A percentile compares a stretch with the other conserved stretches of the same genome.
Evolutionary conservation across 495 filamentous ascomycete species (phyloP).

Genomic region (Coniosporium apollinis): DNA sequence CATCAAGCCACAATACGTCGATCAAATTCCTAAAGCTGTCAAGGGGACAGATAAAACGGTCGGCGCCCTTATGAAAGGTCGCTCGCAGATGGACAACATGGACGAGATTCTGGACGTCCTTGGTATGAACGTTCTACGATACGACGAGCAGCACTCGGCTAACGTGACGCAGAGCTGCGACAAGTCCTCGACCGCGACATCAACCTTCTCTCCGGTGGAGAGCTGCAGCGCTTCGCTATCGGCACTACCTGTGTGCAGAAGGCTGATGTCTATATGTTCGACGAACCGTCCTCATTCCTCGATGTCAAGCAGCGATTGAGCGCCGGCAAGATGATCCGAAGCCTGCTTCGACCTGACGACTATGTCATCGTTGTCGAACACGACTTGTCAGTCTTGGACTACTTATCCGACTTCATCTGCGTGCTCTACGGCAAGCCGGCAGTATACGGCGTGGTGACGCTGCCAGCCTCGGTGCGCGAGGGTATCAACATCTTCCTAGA

Average conservation of each 20-base stretch:
- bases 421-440: constrained; percentile 90
- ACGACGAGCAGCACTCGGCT: constrained; percentile 5
- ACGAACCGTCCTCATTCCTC: constrained; percentile 94
- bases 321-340: constrained; percentile 81
- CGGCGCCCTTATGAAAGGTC: constrained; percentile 52
- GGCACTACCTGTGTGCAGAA: constrained; percentile 89
- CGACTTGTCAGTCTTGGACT: constrained; percentile 94
- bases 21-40: constrained; percentile 88
- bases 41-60: constrained; percentile 62
- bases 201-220: constrained; percentile 79
- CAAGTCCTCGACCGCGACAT: constrained; percentile 83
- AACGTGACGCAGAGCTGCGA: constrained; percentile 45
- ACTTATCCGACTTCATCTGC: constrained; percentile 95
- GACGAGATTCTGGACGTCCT: constrained; percentile 72
- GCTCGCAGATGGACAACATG: constrained; percentile 61
- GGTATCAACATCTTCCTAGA: constrained; percentile 99
- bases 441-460: constrained; percentile 94
- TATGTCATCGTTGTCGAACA: constrained; percentile 99
- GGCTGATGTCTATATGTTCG: constrained; percentile 99
- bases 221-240: constrained; percentile 94
- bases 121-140: constrained; percentile 30
- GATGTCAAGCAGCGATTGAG: constrained; percentile 96
- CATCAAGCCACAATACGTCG: constrained; percentile 97
- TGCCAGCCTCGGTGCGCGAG: constrained; percentile 90
- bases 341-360: constrained; percentile 68